Evolutionary conservation across 2,329 filamentous ascomycete genomes (phyloP), one percentile per base, ranked within the genome.

Genomic region (Cryphonectria naterciae): DNA sequence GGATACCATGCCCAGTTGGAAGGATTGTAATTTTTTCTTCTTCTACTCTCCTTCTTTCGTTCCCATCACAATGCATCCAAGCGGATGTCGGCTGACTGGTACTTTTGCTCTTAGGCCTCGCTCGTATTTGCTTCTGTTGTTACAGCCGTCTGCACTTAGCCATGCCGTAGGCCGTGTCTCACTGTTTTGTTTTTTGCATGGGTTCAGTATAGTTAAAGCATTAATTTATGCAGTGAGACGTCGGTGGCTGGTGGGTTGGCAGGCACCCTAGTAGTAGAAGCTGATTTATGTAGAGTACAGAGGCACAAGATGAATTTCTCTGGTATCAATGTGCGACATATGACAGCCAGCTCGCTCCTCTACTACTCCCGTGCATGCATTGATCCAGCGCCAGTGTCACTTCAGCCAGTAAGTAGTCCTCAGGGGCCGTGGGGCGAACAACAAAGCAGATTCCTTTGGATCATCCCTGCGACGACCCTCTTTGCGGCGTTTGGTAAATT

Each of bases 401-500:
- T n/a, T 49, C 46, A 49, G 46, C 22, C 46, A 49, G 41, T 17
- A 49, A 7, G 6, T 17, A 37, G 32, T n/a, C 35, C 32, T 19
- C 17, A 22, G 35, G 17, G 58, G 35, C 32, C 35, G 58, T n/a
- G 58, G 35, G 58, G 32, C 25, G 32, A 11, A 32, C 32, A 61
- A n/a, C 58, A 61, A 61, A 61, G 58, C 22, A 37, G 22, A 39
- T 11, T n/a, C 25, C 17, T 61, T 17, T 25, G 17, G 35, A 61
- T 61, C 58, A 61, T 25, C 28, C 37, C 49, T 56, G n/a, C 6
- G 28, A 39, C 6, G 35, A 35, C 22, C 37, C 56, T 43, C 58
- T 39, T 39, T 22, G n/a, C 35, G 61, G 52, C 62, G 52, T 32
- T 52, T 49, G 60, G 65, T 25, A 70, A 56, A 41, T n/a, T 67